Conservation (phyloP, 306 rosid species). For the Prosopis cineraria region DNA sequence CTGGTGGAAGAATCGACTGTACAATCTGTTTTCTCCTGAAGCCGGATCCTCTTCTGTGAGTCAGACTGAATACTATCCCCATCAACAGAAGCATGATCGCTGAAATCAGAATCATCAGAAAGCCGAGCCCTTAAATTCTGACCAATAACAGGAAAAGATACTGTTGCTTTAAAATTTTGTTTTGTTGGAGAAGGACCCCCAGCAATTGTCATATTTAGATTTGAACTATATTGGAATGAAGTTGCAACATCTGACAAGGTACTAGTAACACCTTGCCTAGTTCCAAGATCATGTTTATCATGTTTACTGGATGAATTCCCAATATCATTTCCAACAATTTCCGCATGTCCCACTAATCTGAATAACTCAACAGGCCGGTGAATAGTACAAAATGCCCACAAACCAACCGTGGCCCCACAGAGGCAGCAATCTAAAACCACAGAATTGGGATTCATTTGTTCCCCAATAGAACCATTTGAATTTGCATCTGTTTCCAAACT, state of each 20-base stretch:
- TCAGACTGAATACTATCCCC: conserved; percentile 38
- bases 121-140: conserved; percentile 78
- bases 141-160: conserved; percentile 84
- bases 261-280: conserved; percentile 39
- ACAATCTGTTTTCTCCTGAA: conserved; percentile 42
- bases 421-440: conserved; percentile 82
- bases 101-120: conserved; percentile 55
- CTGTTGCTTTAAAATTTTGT: conserved; percentile 84
- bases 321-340: conserved; percentile 43
- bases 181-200: conserved; percentile 97
- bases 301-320: conserved; percentile 40
- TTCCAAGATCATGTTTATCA: conserved; percentile 41
- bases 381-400: conserved; percentile 79
- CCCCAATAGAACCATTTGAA: conserved; percentile 39
- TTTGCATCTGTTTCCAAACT: conserved; percentile 40
- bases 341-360: conserved; percentile 73
- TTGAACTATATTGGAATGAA: conserved; percentile 49
- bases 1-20: conserved; percentile 20
- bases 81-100: conserved; percentile 39
- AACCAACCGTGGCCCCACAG: conserved; percentile 94
- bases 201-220: conserved; percentile 82
- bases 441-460: conserved; percentile 70
- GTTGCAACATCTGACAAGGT: conserved; percentile 39
- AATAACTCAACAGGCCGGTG: conserved; percentile 69
- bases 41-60: conserved; percentile 40